Evolutionary conservation across 2,329 filamentous ascomycete species (phyloP).

Genomic region (Botrytis sinoallii): DNA sequence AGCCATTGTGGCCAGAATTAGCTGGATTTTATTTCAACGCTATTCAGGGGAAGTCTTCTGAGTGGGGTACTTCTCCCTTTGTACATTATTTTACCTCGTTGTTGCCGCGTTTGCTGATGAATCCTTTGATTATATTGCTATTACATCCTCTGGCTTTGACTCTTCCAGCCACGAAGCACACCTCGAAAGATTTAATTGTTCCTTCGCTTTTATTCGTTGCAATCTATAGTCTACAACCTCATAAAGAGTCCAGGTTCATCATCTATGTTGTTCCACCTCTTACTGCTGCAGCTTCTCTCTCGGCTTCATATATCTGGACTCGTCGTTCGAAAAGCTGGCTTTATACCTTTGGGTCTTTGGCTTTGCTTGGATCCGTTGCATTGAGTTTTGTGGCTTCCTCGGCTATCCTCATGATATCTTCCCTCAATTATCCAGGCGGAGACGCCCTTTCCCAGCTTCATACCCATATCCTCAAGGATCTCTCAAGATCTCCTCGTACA

Average conservation of each 20-base stretch:
- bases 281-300: constrained; percentile 72
- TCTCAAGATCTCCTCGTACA: constrained; percentile 30
- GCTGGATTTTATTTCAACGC: constrained; percentile 90
- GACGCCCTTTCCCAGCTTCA: constrained; percentile 64
- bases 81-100: constrained; percentile 82
- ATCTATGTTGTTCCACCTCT: constrained; percentile 81
- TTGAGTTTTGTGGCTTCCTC: constrained; percentile 58
- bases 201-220: constrained; percentile 71
- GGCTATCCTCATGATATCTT: constrained; percentile 72
- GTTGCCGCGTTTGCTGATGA: constrained; percentile 78
- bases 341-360: constrained; percentile 53
- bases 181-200: constrained; percentile 51
- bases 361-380: constrained; percentile 58
- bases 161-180: constrained; percentile 44
- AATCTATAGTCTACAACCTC: constrained; percentile 83
- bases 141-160: constrained; percentile 53
- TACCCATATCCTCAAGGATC: constrained; percentile 30
- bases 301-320: constrained; percentile 66
- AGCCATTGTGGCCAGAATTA: constrained; percentile 83
- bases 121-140: constrained; percentile 62
- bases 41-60: constrained; percentile 73
- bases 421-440: constrained; percentile 91
- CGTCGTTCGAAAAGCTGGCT: constrained; percentile 60
- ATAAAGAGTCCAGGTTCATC: constrained; percentile 96
- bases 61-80: constrained; percentile 86